A percentile compares a stretch with the other conserved stretches of the same genome.
phyloP scores from a whole-genome alignment of 164 flowering plant genomes.

The Magnolia kwangsiensis region DNA sequence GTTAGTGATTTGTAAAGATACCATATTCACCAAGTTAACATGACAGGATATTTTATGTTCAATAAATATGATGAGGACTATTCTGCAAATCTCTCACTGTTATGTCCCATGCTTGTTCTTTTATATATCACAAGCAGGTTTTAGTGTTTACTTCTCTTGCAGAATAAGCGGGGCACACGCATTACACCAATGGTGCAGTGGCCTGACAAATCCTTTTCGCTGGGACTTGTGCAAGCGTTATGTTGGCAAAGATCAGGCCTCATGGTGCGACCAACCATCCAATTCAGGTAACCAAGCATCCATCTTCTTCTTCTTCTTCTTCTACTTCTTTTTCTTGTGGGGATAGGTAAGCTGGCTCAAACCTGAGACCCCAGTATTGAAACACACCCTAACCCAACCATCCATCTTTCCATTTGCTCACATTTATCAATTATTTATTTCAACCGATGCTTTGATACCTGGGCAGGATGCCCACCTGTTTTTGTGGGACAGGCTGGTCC shows the following conservation, averaged over 20 bases:
- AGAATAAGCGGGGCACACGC: slow-evolving; percentile 92
- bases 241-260: slow-evolving; percentile 96
- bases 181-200: slow-evolving; percentile 78
- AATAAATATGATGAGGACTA: background rate
- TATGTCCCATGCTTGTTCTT: background rate
- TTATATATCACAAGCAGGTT: background rate
- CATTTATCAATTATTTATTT: too few species aligned
- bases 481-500: too few species aligned
- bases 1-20: slow-evolving; percentile 28
- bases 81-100: background rate
- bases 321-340: too few species aligned
- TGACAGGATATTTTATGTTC: background rate
- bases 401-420: too few species aligned
- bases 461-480: too few species aligned
- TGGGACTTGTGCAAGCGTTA: slow-evolving; percentile 74
- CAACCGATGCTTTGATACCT: too few species aligned
- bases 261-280: slow-evolving; percentile 77
- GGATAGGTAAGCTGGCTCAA: too few species aligned
- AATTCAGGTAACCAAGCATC: slow-evolving; percentile 48
- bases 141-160: slow-evolving; percentile 13
- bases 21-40: background rate
- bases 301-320: too few species aligned
- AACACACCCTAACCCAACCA: too few species aligned
- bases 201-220: slow-evolving; percentile 87
- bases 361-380: too few species aligned